Base-by-base conservation (phyloP, 306 rosid species). In the Pyrus communis region DNA sequence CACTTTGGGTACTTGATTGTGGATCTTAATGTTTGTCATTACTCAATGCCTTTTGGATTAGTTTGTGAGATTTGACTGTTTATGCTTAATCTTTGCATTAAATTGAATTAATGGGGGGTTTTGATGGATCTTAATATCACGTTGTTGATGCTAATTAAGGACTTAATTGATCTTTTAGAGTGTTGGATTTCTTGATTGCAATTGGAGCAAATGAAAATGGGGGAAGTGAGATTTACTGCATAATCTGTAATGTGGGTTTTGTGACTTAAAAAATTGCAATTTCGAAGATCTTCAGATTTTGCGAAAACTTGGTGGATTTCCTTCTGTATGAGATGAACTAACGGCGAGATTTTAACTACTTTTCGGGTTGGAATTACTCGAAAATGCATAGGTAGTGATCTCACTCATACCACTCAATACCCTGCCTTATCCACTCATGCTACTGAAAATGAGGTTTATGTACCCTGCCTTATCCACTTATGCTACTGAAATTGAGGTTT, bases 1-100 rank as follows among this genome's bases (percentile, higher is more conserved):
- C 43, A 58, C 70, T 67, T 76, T 43, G 1, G 65, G 35, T 63
- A 40, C 49, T 73, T 65, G n/a, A 12, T 71, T 71, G 40, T 85
- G 81, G 86, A 86, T 89, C 86, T 49, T 71, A 67, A 74, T 61
- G 55, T 55, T 69, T 51, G 70, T 58, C 69, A 38, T 69, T 67
- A 54, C 30, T 21, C 21, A 35, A 33, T 10, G 67, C 58, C 54
- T 60, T 73, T 33, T 65, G n/a, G 69, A 7, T 38, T 23, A 22
- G 51, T 71, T 67, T 70, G 18, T 64, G 28, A 61, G 33, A 54
- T 51, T 79, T 71, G 22, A 23, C 21, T 71, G 9, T 22, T 3
- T 64, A 11, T 31, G 66, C 74, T 80, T 73, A 8, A 58, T 28
- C 67, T 74, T 60, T 79, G 80, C 79, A 69, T 78, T 79, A 67